Percentiles rank a stretch among this genome's conserved stretches.
These are phyloP conservation scores for Triangularia setosa DNA, from an alignment of 2,329 filamentous ascomycete genomes.

Conservation along the genomic window DNA sequence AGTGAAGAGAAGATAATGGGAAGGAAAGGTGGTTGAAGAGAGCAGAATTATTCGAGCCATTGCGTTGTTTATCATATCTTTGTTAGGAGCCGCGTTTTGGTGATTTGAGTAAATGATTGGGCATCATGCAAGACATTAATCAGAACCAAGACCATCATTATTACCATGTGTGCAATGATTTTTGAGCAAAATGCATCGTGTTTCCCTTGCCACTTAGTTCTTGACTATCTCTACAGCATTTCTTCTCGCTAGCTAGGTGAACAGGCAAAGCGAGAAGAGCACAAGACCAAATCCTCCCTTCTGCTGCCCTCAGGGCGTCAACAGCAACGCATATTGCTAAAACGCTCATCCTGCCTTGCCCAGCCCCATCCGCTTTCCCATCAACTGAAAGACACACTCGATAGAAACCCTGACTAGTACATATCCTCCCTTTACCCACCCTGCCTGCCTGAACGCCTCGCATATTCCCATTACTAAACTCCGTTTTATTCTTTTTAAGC, in stretches of 20 bases:
- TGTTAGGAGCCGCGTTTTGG: no score
- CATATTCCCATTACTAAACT: background rate
- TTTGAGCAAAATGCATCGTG: background rate
- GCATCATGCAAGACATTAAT: no score
- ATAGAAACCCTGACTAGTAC: background rate
- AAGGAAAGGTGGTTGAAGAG: no score
- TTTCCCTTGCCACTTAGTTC: background rate
- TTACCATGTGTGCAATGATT: no score
- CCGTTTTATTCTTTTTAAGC: background rate
- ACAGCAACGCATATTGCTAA: background rate
- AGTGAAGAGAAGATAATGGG: no score
- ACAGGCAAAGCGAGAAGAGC: background rate
- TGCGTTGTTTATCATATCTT: no score
- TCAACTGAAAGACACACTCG: background rate
- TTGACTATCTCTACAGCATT: background rate
- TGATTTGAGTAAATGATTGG: no score
- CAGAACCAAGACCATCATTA: no score
- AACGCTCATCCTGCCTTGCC: background rate
- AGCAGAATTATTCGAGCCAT: no score
- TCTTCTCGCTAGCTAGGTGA: background rate
- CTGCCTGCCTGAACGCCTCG: background rate
- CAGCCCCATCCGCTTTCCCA: background rate
- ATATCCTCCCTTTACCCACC: background rate
- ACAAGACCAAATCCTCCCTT: background rate
- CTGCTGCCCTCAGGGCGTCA: background rate